Conservation (phyloP, 23 red algal genomes). For the Gracilariopsis chorda region DNA sequence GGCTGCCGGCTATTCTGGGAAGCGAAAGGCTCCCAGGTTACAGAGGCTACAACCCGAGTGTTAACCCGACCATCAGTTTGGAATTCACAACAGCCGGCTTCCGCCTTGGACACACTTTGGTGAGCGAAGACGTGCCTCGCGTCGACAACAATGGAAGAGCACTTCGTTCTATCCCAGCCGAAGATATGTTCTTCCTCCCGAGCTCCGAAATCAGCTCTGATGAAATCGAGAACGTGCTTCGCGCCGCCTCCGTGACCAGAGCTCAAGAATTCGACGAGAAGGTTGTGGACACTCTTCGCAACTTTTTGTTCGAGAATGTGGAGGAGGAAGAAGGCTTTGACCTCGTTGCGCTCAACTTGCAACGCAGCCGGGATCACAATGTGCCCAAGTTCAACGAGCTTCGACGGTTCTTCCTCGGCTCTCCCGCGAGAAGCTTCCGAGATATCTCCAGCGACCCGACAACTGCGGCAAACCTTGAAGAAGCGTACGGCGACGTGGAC, state of each 20-base stretch:
- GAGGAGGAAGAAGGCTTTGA: too few species aligned
- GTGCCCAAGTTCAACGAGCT: too few species aligned
- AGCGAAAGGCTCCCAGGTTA: neutral
- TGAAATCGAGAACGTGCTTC: neutral
- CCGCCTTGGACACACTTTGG: conserved; percentile 54
- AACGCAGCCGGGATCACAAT: too few species aligned
- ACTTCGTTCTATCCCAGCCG: neutral
- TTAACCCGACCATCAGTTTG: conserved; percentile 17
- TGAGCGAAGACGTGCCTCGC: conserved; percentile 6
- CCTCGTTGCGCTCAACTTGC: too few species aligned
- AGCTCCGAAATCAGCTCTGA: neutral
- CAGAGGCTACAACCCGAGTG: conserved; percentile 15
- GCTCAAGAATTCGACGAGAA: conserved; percentile 41
- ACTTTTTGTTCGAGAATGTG: too few species aligned
- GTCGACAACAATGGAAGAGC: neutral
- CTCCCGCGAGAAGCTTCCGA: too few species aligned
- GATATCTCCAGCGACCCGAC: too few species aligned
- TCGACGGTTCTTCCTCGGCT: too few species aligned
- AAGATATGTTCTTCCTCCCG: neutral
- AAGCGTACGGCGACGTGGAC: too few species aligned
- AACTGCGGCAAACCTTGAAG: too few species aligned
- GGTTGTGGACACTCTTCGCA: too few species aligned
- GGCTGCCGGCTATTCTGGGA: conserved; percentile 17
- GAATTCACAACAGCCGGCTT: conserved; percentile 38
- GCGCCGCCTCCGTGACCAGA: neutral